Percentiles rank a stretch among this genome's conserved stretches.
Conservation (phyloP, 176 grass and related monocot genomes). For the Phyllostachys edulis region DNA sequence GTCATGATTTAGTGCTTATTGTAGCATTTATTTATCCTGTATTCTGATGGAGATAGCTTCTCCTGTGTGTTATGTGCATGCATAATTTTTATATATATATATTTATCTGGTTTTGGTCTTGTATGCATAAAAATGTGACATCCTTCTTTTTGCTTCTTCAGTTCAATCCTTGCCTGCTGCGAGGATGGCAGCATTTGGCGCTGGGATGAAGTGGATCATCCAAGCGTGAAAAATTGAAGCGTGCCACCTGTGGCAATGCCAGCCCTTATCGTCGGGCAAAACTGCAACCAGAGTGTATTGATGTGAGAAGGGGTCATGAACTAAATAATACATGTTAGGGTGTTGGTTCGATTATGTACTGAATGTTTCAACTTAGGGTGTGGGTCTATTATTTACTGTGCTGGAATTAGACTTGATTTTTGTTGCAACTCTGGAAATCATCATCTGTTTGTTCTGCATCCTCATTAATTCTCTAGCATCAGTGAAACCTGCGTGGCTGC, state of each 20-base stretch:
- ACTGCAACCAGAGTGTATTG: neutral
- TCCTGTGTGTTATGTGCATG: neutral
- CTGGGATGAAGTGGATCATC: slow-evolving; percentile 59
- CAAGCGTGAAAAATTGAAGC: neutral
- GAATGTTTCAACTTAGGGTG: neutral
- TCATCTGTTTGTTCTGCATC: neutral
- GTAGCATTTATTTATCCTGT: neutral
- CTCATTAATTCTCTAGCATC: neutral
- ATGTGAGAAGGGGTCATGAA: neutral
- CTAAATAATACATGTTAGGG: neutral
- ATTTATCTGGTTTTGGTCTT: neutral
- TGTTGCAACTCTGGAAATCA: neutral
- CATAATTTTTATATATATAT: neutral
- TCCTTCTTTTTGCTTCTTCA: slow-evolving; percentile 37
- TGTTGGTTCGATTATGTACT: neutral
- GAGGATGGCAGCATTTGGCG: slow-evolving; percentile 79
- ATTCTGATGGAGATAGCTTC: neutral
- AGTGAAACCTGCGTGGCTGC: neutral
- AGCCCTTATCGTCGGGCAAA: neutral
- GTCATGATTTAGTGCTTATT: neutral
- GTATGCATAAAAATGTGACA: neutral
- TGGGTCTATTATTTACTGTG: neutral
- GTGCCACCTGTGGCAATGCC: neutral
- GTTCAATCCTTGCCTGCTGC: slow-evolving; percentile 77
- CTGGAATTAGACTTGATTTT: neutral